Base-by-base conservation (phyloP, 768 basidiomycete species). In the Serendipita sp. region DNA sequence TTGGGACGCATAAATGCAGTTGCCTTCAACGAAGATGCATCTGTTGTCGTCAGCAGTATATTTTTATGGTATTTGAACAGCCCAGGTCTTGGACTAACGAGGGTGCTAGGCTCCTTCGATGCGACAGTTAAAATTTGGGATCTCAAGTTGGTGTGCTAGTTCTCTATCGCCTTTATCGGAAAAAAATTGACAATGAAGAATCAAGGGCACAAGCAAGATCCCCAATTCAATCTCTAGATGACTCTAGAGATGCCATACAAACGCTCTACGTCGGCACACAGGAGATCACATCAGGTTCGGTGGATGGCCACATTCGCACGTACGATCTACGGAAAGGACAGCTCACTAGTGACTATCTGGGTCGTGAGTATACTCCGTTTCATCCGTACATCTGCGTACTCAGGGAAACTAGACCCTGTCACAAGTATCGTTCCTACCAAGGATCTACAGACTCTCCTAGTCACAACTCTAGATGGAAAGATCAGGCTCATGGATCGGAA, bases 251-350 rank as follows among this genome's bases (percentile, higher is more conserved):
- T 68, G 83, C 88, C 0, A 82, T 97, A 42, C 92, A 93, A 67
- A 80, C 85, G 17, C 74, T 97, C 31, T 77, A 85, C 66, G 78
- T 92, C 43, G 82, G 79, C 13, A 70, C 80, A 24, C 81, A 82
- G 24, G 81, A 79, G 61, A 80, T 98, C 67, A 75, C 85, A 42
- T 78, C 90, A 2, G 92, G 91, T 7, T 91, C 90, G 2, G 86
- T 96, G 3, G 96, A 99, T 65, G 95, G 96, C 2, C 80, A 86
- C 70, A 83, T 95, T 45, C 82, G 96, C 20, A 90, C 90, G 7
- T 97, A 98, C 73, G 96, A 99, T 72, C 78, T 99, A 33, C 86
- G 96, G 61, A 91, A 87, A 76, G 96, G 96, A 24, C 84, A 95
- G 71, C 74, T 97, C 30, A 82, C 86, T 5, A 80, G 88, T 45